Evolutionary conservation across 176 grass and related monocot genomes (phyloP).

Genomic region (Leersia perrieri): DNA sequence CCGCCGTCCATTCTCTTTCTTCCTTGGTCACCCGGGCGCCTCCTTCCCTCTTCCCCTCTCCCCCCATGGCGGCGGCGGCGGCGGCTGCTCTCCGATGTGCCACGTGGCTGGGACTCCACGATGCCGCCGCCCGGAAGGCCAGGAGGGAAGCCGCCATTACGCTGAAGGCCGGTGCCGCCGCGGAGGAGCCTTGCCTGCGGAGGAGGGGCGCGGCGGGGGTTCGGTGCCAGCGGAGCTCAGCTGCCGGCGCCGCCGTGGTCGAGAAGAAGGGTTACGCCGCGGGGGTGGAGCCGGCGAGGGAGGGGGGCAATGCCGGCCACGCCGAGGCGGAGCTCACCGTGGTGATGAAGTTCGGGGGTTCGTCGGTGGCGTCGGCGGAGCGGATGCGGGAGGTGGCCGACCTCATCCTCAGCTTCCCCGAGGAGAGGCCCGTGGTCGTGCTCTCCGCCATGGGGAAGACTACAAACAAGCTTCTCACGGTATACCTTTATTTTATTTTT

Average conservation of each 20-base stretch:
- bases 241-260: background rate
- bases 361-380: slow-evolving; percentile 61
- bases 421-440: slow-evolving; percentile 61
- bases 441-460: slow-evolving; percentile 75
- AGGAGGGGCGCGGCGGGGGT: slow-evolving; percentile 35
- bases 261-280: slow-evolving; percentile 13
- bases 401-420: slow-evolving; percentile 61
- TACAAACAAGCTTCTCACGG: slow-evolving; percentile 67
- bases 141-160: background rate
- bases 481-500: slow-evolving; percentile 3
- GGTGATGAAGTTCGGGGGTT: slow-evolving; percentile 80
- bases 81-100: slow-evolving; percentile 10
- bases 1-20: slow-evolving; percentile 5
- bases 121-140: background rate
- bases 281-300: background rate
- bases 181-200: background rate
- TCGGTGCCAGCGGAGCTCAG: slow-evolving; percentile 12
- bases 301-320: background rate
- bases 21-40: no score
- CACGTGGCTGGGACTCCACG: slow-evolving; percentile 1
- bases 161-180: background rate
- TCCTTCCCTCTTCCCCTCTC: background rate
- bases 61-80: slow-evolving; percentile 1
- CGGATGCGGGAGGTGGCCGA: slow-evolving; percentile 68
- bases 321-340: slow-evolving; percentile 38